These are phyloP conservation scores for Chlamydomonas asymmetrica DNA, from an alignment of 139 green algal genomes.

Conservation along the genomic window DNA sequence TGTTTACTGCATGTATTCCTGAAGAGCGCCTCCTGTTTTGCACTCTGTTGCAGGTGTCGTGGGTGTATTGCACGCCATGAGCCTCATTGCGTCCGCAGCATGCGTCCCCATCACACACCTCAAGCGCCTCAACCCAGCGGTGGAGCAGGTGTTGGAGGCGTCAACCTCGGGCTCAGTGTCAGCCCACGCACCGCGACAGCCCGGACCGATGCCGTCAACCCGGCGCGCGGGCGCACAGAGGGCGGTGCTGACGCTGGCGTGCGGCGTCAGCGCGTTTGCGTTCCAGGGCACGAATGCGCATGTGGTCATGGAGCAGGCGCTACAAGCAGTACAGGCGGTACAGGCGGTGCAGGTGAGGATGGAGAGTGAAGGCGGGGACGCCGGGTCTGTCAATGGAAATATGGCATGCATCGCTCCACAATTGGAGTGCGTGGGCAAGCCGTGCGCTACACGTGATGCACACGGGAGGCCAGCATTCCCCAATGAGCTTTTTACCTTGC, in stretches of 20 bases:
- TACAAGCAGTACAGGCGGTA: background rate
- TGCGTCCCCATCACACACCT: slow-evolving; percentile 55
- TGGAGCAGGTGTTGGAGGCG: slow-evolving; percentile 25
- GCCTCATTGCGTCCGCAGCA: background rate
- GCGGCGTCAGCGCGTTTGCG: slow-evolving; percentile 76
- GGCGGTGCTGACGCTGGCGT: background rate
- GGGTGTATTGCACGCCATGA: slow-evolving; percentile 48
- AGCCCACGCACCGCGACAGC: background rate
- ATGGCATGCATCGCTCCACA: background rate
- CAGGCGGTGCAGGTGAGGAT: too few species aligned
- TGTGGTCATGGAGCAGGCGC: slow-evolving; percentile 41
- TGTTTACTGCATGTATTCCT: too few species aligned
- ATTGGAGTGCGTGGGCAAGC: background rate
- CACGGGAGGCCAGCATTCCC: slow-evolving; percentile 4
- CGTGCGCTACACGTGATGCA: background rate
- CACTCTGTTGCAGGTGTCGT: slow-evolving; percentile 58
- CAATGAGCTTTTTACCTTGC: background rate
- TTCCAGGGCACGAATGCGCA: slow-evolving; percentile 85
- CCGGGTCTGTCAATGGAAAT: background rate
- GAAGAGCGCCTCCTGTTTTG: too few species aligned
- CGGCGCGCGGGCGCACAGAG: background rate
- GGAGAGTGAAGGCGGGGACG: too few species aligned
- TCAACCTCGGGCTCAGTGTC: background rate
- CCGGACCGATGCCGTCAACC: slow-evolving; percentile 16
- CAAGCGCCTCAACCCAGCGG: slow-evolving; percentile 56